Evolutionary conservation across 495 filamentous ascomycete species (phyloP).

Genomic region (Astrothelium macrocarpum): DNA sequence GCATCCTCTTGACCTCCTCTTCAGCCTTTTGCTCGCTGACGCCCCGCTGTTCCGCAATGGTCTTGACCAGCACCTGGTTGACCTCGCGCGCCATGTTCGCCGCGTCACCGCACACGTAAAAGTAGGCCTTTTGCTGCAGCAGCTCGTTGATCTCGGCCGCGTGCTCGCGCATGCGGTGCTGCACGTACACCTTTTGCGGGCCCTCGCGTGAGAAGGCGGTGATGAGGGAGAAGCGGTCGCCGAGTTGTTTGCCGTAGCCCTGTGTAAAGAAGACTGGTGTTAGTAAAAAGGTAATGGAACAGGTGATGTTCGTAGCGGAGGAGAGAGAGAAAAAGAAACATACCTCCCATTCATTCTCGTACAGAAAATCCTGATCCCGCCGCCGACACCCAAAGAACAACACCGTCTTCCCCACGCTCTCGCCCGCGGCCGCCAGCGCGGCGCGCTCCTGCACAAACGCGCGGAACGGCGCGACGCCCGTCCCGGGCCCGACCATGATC

Average conservation of each 20-base stretch:
- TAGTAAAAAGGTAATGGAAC: not conserved
- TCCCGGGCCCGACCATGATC: slow-evolving; percentile 93
- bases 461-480: slow-evolving; percentile 93
- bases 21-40: slow-evolving; percentile 78
- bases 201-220: slow-evolving; percentile 88
- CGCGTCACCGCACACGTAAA: slow-evolving; percentile 98
- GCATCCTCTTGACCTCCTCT: slow-evolving; percentile 93
- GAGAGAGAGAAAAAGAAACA: not conserved
- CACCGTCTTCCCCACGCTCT: slow-evolving; percentile 79
- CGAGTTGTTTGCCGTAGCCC: slow-evolving; percentile 72
- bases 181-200: slow-evolving; percentile 87
- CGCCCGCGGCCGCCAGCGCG: slow-evolving; percentile 65
- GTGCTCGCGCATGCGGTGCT: slow-evolving; percentile 78
- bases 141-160: slow-evolving; percentile 81
- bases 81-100: slow-evolving; percentile 98
- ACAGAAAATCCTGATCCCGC: slow-evolving; percentile 78
- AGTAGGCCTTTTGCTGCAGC: slow-evolving; percentile 78
- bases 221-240: slow-evolving; percentile 77
- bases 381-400: slow-evolving; percentile 94
- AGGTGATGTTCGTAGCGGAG: not conserved
- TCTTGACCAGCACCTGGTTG: slow-evolving; percentile 71
- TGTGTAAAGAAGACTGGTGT: slow-evolving; percentile 27
- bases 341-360: slow-evolving; percentile 76
- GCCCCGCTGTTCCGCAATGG: slow-evolving; percentile 72
- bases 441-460: slow-evolving; percentile 91